phyloP scores from a whole-genome alignment of 129 eudicot species.

The Artemisia tridentata region DNA sequence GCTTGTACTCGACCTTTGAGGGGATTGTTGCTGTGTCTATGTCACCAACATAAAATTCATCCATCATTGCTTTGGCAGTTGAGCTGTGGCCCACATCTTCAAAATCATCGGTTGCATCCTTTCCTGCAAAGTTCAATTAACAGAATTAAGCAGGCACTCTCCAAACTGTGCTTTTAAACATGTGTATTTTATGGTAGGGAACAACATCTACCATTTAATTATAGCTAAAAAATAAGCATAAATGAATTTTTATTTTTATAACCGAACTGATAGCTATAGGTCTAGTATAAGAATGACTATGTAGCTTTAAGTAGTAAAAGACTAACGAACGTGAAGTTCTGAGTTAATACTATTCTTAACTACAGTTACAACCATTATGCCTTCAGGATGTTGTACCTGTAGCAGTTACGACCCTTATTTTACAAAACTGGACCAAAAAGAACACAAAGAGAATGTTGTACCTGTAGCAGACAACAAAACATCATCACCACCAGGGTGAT shows the following conservation, averaged over 20 bases:
- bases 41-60: slow-evolving; percentile 70
- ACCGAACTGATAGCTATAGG: background rate
- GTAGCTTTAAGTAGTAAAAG: slow-evolving; percentile 3
- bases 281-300: background rate
- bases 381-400: background rate
- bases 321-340: background rate
- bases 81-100: slow-evolving; percentile 96
- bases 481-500: slow-evolving; percentile 98
- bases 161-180: background rate
- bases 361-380: no score
- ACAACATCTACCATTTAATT: slow-evolving; percentile 5
- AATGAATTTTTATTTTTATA: background rate
- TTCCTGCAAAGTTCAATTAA: slow-evolving; percentile 46
- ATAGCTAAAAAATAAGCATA: background rate
- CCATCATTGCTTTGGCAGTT: slow-evolving; percentile 83
- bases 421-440: background rate
- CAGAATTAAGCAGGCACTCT: background rate
- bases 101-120: slow-evolving; percentile 98
- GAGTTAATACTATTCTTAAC: background rate
- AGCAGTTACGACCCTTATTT: background rate
- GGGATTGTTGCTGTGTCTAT: slow-evolving; percentile 74
- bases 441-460: slow-evolving; percentile 19
- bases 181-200: background rate
- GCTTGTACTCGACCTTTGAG: slow-evolving; percentile 54
- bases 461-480: slow-evolving; percentile 89